These are phyloP conservation scores for Lasiodiplodia hormozganensis DNA, from an alignment of 2,329 filamentous ascomycete species.

Conservation along the genomic window DNA sequence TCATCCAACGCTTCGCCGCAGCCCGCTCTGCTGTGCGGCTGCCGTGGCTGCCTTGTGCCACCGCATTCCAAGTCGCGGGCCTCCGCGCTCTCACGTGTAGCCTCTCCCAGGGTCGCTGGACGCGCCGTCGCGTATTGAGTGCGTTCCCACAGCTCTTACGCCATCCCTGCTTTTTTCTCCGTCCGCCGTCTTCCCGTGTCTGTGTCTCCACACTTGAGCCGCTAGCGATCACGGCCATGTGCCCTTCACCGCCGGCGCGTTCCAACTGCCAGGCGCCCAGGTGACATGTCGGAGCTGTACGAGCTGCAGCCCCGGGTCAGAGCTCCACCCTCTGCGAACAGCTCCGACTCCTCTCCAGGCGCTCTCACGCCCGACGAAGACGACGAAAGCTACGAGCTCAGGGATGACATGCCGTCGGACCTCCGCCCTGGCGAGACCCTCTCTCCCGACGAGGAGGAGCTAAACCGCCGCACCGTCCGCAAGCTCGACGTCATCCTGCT, in stretches of 20 bases:
- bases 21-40: not conserved
- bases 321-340: constrained; percentile 12
- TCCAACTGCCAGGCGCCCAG: constrained; percentile 12
- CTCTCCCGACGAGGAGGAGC: constrained; percentile 22
- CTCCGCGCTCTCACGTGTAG: constrained; percentile 24
- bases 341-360: constrained; percentile 10
- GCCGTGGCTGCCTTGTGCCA: constrained; percentile 17
- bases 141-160: not conserved
- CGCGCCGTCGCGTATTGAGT: not conserved
- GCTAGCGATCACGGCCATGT: constrained; percentile 21
- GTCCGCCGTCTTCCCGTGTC: constrained; percentile 1
- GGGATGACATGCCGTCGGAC: constrained; percentile 27
- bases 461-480: constrained; percentile 49
- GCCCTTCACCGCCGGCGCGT: constrained; percentile 11
- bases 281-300: constrained; percentile 21
- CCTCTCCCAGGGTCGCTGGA: not conserved
- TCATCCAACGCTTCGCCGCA: constrained; percentile 19
- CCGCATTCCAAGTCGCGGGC: not conserved
- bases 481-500: constrained; percentile 60
- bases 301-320: constrained; percentile 18
- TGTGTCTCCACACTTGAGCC: constrained; percentile 15
- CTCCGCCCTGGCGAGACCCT: constrained; percentile 16
- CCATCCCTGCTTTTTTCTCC: not conserved
- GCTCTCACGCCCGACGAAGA: constrained; percentile 10
- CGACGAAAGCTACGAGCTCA: not conserved